phyloP scores from a whole-genome alignment of 169 alveolate genomes.

The Plasmodium sp. region DNA sequence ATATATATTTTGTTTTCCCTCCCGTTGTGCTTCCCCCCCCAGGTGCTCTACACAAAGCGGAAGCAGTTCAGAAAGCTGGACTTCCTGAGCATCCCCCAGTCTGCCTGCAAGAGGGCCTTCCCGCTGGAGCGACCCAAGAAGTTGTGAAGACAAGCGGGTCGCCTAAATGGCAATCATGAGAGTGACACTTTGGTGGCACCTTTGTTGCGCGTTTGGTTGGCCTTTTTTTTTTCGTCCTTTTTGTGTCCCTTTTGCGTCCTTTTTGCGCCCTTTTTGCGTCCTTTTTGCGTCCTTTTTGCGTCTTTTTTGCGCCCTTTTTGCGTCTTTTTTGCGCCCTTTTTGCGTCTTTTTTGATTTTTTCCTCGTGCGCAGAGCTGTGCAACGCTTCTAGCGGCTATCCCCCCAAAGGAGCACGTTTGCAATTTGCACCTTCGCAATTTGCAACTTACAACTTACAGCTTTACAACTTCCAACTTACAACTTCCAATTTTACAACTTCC shows the following conservation, averaged over 20 bases:
- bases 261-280: neutral
- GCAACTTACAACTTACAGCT: neutral
- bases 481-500: neutral
- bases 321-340: no score
- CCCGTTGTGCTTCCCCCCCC: neutral
- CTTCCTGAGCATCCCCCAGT: slow-evolving; percentile 60
- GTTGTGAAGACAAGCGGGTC: slow-evolving; percentile 1
- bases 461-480: neutral
- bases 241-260: neutral
- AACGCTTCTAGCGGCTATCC: neutral
- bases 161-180: neutral
- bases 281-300: no score
- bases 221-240: no score
- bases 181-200: neutral
- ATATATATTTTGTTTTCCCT: neutral
- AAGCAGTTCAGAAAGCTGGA: slow-evolving; percentile 22
- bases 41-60: slow-evolving; percentile 51
- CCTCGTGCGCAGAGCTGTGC: neutral
- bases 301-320: no score
- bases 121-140: slow-evolving; percentile 42
- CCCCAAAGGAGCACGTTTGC: neutral
- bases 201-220: neutral
- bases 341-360: no score
- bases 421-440: no score
- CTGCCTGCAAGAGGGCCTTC: slow-evolving; percentile 56